Evolutionary conservation across 331 rosid species (phyloP), one percentile per base, ranked within the genome.

Genomic region (Cydonia oblonga): DNA sequence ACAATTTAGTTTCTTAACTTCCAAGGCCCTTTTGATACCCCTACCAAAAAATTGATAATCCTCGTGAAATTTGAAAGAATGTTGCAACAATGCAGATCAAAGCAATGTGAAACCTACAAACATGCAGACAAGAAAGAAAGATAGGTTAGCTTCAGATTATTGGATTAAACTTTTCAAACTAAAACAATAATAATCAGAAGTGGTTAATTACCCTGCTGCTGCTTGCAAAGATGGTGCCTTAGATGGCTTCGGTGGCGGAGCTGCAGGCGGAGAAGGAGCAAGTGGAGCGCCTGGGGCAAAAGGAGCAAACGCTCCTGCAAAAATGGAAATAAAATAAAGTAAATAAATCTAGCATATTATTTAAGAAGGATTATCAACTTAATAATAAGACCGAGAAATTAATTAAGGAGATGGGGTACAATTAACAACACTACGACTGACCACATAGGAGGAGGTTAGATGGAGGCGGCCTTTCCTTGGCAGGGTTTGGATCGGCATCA

Each of bases 361-460:
- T 62, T 3, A 16, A 8, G 23, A 15, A 9, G 19, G 40, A 29
- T 10, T 22, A 8, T 20, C 15, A 56, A 52, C 22, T 16, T 18
- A 52, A 52, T 16, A 52, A 19, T 16, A n/a, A 16, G 57, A 16
- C 14, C 1, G 28, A 56, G 5, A 9, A 22, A 22, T 10, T 54
- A 26, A 59, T 56, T 20, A 57, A 23, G 24, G 59, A 8, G 59
- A 52, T 52, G 23, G 57, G 57, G 5, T 56, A 3, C 15, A 56
- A 8, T 56, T 56, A 9, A 38, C 14, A 10, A 38, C 1, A 56
- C 23, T 20, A 38, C 33, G 2, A 83, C 90, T 81, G 73, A 90
- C 91, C 93, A 83, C 90, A 85, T n/a, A 74, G 68, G n/a, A 88
- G 84, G 51, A 86, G 71, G 72, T 88, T 86, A 0, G 65, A 2